These are phyloP conservation scores for Linnemannia schmuckeri DNA, from an alignment of 192 early-diverging fungal species.

Conservation along the genomic window DNA sequence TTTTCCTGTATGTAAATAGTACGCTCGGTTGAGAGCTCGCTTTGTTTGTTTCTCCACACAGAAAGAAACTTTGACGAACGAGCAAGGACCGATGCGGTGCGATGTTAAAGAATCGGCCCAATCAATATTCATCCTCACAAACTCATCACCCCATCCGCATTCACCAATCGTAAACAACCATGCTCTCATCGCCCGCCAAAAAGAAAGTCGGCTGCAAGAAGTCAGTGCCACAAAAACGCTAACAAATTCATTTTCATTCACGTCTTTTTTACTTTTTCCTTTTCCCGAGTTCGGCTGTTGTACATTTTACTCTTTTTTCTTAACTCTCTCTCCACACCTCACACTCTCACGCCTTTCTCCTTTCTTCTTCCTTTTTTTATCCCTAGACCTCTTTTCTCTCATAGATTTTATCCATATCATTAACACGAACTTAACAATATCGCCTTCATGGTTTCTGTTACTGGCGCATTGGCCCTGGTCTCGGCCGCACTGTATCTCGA, in stretches of 20 bases:
- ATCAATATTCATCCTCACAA: too few relatives aligned
- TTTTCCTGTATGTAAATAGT: too few relatives aligned
- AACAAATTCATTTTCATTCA: too few relatives aligned
- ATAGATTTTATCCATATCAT: not conserved
- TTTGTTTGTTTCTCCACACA: slow-evolving; percentile 1
- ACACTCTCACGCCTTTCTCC: not conserved
- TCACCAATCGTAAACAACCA: not conserved
- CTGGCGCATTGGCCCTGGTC: slow-evolving; percentile 10
- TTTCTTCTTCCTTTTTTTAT: not conserved
- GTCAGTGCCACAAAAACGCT: not conserved
- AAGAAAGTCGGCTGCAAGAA: not conserved
- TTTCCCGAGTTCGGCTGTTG: not conserved
- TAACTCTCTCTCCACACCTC: not conserved
- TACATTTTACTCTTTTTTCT: not conserved
- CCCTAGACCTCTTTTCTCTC: not conserved
- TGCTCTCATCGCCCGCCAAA: not conserved
- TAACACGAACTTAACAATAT: not conserved
- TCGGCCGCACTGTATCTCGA: slow-evolving; percentile 36
- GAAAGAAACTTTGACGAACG: not conserved
- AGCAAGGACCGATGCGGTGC: not conserved
- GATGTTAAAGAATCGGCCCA: not conserved
- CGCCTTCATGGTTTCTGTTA: slow-evolving; percentile 20
- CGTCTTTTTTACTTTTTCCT: not conserved
- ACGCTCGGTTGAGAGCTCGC: not conserved
- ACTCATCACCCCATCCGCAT: not conserved